These are phyloP conservation scores for Penicillium bialowiezense DNA, from an alignment of 495 filamentous ascomycete genomes.

Conservation along the genomic window DNA sequence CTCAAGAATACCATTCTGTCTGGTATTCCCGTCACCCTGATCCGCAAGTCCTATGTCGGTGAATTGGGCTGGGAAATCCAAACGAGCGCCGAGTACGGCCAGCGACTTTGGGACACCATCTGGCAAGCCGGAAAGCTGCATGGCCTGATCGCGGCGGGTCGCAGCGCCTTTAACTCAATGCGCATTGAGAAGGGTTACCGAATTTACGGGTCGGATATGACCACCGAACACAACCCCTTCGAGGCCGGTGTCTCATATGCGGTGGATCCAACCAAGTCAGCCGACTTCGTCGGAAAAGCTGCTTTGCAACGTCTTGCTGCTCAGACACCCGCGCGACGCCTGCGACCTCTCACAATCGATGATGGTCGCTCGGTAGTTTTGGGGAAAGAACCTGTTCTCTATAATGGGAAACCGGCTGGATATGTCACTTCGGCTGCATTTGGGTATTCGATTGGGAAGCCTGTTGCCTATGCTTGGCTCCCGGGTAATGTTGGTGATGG, in stretches of 20 bases:
- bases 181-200: constrained; percentile 48
- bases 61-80: constrained; percentile 53
- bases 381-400: constrained; percentile 50
- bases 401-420: constrained; percentile 32
- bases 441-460: constrained; percentile 43
- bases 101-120: constrained; percentile 44
- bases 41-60: constrained; percentile 48
- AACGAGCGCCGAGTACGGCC: constrained; percentile 44
- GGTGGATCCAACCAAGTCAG: constrained; percentile 33
- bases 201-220: constrained; percentile 44
- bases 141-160: constrained; percentile 47
- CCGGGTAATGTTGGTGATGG: constrained; percentile 33
- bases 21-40: constrained; percentile 39
- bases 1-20: constrained; percentile 33
- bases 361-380: constrained; percentile 46
- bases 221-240: constrained; percentile 47
- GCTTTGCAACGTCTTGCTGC: constrained; percentile 28
- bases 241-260: constrained; percentile 41
- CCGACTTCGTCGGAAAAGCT: constrained; percentile 37
- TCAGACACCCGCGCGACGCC: constrained; percentile 21
- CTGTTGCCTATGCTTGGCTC: constrained; percentile 46
- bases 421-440: constrained; percentile 51
- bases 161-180: constrained; percentile 45
- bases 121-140: constrained; percentile 42
- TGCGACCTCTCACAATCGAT: constrained; percentile 42